phyloP scores from a whole-genome alignment of 768 basidiomycete species.

The Lactarius pseudohatsudake region DNA sequence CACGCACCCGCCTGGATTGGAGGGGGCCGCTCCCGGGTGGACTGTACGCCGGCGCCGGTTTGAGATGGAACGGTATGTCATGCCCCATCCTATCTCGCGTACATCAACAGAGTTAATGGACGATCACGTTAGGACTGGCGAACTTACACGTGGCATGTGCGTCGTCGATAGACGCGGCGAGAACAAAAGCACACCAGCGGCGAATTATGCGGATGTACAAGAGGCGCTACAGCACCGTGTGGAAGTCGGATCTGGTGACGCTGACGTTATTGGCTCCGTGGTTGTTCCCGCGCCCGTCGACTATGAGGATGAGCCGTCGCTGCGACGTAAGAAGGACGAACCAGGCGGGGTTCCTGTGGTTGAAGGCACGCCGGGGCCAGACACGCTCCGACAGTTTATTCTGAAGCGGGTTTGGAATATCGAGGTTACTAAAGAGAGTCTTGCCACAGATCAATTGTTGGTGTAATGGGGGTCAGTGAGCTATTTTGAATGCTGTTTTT shows the following conservation, averaged over 20 bases:
- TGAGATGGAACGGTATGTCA: conserved; percentile 25
- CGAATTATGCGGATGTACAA: conserved; percentile 64
- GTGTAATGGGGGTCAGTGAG: conserved; percentile 5
- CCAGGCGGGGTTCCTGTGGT: conserved; percentile 41
- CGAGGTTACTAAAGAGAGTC: conserved; percentile 8
- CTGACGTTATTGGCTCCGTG: conserved; percentile 39
- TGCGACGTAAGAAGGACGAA: neutral
- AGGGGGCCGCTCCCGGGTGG: conserved; percentile 55
- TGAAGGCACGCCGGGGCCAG: conserved; percentile 63
- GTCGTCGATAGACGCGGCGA: conserved; percentile 78
- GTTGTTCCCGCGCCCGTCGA: conserved; percentile 56
- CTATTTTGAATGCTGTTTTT: neutral
- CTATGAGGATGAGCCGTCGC: conserved; percentile 38
- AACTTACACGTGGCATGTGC: conserved; percentile 84
- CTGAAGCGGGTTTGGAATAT: conserved; percentile 58
- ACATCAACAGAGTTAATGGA: neutral
- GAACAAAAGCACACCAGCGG: conserved; percentile 63
- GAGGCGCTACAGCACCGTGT: conserved; percentile 45
- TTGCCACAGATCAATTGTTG: neutral
- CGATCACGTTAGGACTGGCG: conserved; percentile 54
- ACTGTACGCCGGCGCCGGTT: conserved; percentile 33
- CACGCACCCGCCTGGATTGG: conserved; percentile 52
- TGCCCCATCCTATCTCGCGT: neutral
- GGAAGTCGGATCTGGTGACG: conserved; percentile 30
- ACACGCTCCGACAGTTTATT: conserved; percentile 47